Base-by-base conservation (phyloP, 2,329 filamentous ascomycete species). In the Zarea fungicola region DNA sequence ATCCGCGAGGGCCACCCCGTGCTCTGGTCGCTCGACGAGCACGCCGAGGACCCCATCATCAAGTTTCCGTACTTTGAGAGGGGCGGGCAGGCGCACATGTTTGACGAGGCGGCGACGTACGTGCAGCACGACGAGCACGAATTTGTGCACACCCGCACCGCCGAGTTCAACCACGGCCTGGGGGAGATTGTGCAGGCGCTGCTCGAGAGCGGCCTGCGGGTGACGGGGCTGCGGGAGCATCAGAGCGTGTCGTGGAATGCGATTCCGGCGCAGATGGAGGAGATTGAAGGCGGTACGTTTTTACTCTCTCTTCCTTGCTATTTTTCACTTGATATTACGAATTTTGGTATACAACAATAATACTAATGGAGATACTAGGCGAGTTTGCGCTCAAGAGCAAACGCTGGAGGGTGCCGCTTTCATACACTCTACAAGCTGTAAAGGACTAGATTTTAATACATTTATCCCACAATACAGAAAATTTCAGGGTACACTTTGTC, bases 141-240 rank as follows among this genome's bases (percentile, higher is more conserved):
- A 14, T 52, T 52, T 29, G 18, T n/a, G 31, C 16, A 50, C 4
- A 52, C 46, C 1, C 19, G 28, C 13, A 46, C 41, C 19, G 52
- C 49, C 19, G 49, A 48, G 36, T 55, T 54, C 22, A 54, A 51
- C 36, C 52, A 55, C 34, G 54, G 54, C 7, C 19, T 55, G 5
- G 52, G 52, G 4, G 54, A 55, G 43, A 52, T 55, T 36, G 19
- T 55, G 9, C 45, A 55, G 34, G 53, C 53, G 22, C 49, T 55
- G 8, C 25, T 55, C n/a, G 35, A 48, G 1, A 31, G 40, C 1
- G 52, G 52, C 4, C 37, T 55, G 39, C 28, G 34, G 25, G 37
- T 55, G 16, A 45, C 52, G 6, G 43, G 46, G 2, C 39, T 55
- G 18, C 18, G 3, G 26, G 53, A 55, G 43, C 53, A 55, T 28